Conservation (phyloP, 2,329 filamentous ascomycete genomes). For the Cytospora mali region DNA sequence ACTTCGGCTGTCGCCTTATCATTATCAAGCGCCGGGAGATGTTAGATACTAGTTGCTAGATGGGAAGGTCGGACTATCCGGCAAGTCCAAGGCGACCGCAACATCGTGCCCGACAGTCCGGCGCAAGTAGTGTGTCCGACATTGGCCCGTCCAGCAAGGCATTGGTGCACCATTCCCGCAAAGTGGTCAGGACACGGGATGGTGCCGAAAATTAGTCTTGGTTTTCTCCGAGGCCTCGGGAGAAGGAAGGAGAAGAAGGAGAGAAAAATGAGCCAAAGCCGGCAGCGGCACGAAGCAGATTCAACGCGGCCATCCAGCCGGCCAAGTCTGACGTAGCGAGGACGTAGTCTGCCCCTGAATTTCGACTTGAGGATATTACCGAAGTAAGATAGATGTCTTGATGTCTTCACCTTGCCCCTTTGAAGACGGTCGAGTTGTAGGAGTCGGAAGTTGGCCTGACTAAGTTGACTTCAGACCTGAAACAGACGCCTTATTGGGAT, state of each 20-base stretch:
- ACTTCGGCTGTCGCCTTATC: not conserved
- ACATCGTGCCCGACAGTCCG: slow-evolving; percentile 6
- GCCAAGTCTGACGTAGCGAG: slow-evolving; percentile 4
- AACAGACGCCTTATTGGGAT: slow-evolving; percentile 26
- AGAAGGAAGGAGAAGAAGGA: not conserved
- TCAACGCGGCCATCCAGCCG: slow-evolving; percentile 8
- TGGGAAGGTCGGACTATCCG: not conserved
- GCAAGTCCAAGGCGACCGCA: not conserved
- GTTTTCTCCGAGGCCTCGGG: not conserved
- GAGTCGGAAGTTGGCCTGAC: slow-evolving; percentile 14
- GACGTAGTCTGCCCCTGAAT: slow-evolving; percentile 22
- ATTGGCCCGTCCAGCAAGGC: slow-evolving; percentile 2
- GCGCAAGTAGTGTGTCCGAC: not conserved
- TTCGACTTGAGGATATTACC: slow-evolving; percentile 13
- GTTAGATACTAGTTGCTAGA: no score
- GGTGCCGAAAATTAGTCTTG: slow-evolving; percentile 11
- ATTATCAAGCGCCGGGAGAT: not conserved
- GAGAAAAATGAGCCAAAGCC: not conserved
- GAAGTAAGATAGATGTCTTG: slow-evolving; percentile 22
- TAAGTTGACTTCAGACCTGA: slow-evolving; percentile 26
- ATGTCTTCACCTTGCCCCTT: slow-evolving; percentile 11
- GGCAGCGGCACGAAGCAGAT: not conserved
- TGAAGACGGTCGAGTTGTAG: slow-evolving; percentile 3
- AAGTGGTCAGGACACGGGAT: slow-evolving; percentile 1
- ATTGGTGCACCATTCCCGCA: not conserved